phyloP scores from a whole-genome alignment of 148 eudicot species.

The Chenopodium quinoa region DNA sequence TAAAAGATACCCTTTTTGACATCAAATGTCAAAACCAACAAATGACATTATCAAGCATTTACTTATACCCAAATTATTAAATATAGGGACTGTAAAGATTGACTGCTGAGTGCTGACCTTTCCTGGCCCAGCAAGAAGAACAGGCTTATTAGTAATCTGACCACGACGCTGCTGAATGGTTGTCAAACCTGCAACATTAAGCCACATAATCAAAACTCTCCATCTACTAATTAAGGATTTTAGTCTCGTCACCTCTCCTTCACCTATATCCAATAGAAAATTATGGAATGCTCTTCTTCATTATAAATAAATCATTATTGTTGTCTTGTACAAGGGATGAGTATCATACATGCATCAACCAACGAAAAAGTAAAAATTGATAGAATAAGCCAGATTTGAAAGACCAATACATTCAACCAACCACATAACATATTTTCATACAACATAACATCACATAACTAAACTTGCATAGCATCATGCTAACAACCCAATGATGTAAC shows the following conservation, averaged over 20 bases:
- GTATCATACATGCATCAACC: not conserved
- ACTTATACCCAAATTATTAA: not conserved
- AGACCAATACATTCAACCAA: not conserved
- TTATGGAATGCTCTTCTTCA: not conserved
- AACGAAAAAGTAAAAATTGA: not conserved
- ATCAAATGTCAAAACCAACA: too few species aligned
- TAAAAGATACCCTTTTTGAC: not conserved
- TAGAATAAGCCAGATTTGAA: too few species aligned
- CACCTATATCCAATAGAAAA: not conserved
- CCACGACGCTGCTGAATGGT: slow-evolving; percentile 90
- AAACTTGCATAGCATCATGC: slow-evolving; percentile 5
- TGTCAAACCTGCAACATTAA: slow-evolving; percentile 54
- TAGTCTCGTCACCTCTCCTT: not conserved
- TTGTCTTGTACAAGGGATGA: not conserved
- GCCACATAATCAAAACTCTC: slow-evolving; percentile 22
- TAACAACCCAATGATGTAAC: not conserved
- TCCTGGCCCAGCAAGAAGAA: slow-evolving; percentile 96
- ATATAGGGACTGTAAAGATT: not conserved
- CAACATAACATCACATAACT: not conserved
- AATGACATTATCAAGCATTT: not conserved
- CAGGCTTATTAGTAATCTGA: slow-evolving; percentile 68
- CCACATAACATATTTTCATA: not conserved
- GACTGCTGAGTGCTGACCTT: slow-evolving; percentile 56
- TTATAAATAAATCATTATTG: not conserved
- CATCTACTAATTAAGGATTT: not conserved